Percentiles rank a stretch among this genome's conserved stretches.
Conservation (phyloP, 2,329 filamentous ascomycete species). For the Phaeosphaeria sp. region DNA sequence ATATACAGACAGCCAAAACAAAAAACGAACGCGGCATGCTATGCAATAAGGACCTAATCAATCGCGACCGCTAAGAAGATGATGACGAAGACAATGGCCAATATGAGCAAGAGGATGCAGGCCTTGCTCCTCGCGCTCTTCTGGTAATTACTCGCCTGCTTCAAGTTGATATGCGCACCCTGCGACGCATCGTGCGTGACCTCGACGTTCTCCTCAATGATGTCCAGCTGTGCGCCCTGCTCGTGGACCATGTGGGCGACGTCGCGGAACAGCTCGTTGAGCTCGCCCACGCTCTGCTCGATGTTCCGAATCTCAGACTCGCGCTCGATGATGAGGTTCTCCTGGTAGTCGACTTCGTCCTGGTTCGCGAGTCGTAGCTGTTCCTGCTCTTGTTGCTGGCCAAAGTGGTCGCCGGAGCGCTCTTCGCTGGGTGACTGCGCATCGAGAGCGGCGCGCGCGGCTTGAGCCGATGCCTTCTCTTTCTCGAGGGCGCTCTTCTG, state of each 20-base stretch:
- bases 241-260: slow-evolving; percentile 97
- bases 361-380: slow-evolving; percentile 84
- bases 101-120: slow-evolving; percentile 87
- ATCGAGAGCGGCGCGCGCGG: slow-evolving; percentile 78
- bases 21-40: background rate
- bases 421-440: slow-evolving; percentile 49
- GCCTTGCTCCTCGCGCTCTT: slow-evolving; percentile 94
- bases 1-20: background rate
- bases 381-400: slow-evolving; percentile 70
- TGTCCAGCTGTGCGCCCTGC: slow-evolving; percentile 87
- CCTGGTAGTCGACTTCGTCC: slow-evolving; percentile 97
- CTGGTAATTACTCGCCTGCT: slow-evolving; percentile 88
- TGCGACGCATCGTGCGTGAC: slow-evolving; percentile 80
- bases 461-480: slow-evolving; percentile 83
- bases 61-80: slow-evolving; percentile 86
- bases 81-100: slow-evolving; percentile 88
- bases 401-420: slow-evolving; percentile 57
- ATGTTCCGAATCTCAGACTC: slow-evolving; percentile 98
- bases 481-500: slow-evolving; percentile 91
- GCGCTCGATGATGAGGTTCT: slow-evolving; percentile 92
- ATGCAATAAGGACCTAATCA: slow-evolving; percentile 49
- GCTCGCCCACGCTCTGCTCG: slow-evolving; percentile 91
- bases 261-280: slow-evolving; percentile 96
- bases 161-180: slow-evolving; percentile 84
- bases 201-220: slow-evolving; percentile 88